Conservation (phyloP, 176 grass and related monocot genomes). For the Triticum timopheevii region DNA sequence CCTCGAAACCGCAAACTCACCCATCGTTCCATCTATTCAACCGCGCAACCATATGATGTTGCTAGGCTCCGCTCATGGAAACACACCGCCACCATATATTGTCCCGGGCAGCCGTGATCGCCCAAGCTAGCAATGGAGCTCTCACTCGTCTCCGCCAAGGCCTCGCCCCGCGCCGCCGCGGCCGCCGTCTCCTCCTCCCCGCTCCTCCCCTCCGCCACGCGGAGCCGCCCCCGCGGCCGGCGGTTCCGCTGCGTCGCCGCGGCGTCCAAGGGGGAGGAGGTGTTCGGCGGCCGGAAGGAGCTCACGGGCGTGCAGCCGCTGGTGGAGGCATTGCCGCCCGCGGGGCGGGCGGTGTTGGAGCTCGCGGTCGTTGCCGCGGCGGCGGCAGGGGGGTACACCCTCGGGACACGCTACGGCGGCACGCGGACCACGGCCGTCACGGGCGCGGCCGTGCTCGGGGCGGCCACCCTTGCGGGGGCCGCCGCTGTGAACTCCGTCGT, state of each 20-base stretch:
- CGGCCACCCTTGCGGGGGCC: slow-evolving; percentile 41
- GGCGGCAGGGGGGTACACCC: slow-evolving; percentile 46
- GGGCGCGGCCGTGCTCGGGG: slow-evolving; percentile 65
- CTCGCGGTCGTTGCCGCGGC: slow-evolving; percentile 57
- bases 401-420: slow-evolving; percentile 56
- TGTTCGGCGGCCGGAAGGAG: slow-evolving; percentile 63
- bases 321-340: slow-evolving; percentile 59
- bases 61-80: not conserved
- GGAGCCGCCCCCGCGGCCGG: not conserved
- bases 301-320: slow-evolving; percentile 61
- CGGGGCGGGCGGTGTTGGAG: slow-evolving; percentile 57
- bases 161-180: not conserved
- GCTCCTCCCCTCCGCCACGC: not conserved
- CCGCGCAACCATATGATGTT: slow-evolving; percentile 12
- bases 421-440: slow-evolving; percentile 41
- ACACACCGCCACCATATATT: not conserved
- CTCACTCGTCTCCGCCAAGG: slow-evolving; percentile 18
- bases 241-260: slow-evolving; percentile 16
- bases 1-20: slow-evolving; percentile 23
- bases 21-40: slow-evolving; percentile 30
- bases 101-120: not conserved
- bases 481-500: slow-evolving; percentile 73
- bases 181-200: not conserved
- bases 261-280: not conserved
- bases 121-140: slow-evolving; percentile 26